Percentiles rank a stretch among this genome's conserved stretches.
Evolutionary conservation across 257 asterid species (phyloP).

Genomic region (Solanum lycopersicoides): DNA sequence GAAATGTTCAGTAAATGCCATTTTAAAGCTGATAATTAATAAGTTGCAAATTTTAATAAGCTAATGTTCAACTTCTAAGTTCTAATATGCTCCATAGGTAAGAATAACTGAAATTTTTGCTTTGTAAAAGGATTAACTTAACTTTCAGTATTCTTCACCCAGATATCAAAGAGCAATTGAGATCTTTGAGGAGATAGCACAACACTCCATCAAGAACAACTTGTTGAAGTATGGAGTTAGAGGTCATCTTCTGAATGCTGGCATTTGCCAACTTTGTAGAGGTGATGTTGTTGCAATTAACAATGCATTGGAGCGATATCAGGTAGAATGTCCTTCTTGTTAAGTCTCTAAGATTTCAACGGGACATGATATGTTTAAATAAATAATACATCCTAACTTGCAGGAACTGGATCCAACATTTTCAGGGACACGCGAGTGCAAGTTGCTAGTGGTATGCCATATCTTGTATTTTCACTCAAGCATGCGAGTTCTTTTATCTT

Average conservation of each 20-base stretch:
- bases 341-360: not conserved
- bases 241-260: conserved; percentile 99
- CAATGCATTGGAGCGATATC: conserved; percentile 84
- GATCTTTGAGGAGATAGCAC: conserved; percentile 87
- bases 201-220: conserved; percentile 66
- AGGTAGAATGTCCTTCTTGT: conserved; percentile 33
- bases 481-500: not conserved
- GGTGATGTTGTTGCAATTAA: conserved; percentile 87
- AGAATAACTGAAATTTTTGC: not conserved
- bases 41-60: not conserved
- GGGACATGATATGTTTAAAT: not conserved
- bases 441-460: conserved; percentile 59
- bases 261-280: conserved; percentile 92
- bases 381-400: conserved; percentile 3
- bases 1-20: not conserved
- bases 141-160: conserved; percentile 4
- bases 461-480: not conserved
- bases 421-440: conserved; percentile 87
- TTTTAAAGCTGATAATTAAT: not conserved
- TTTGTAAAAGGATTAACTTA: not conserved
- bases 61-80: not conserved
- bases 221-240: conserved; percentile 91
- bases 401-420: conserved; percentile 98
- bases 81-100: not conserved
- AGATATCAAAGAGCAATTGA: conserved; percentile 84